Evolutionary conservation across 2,329 filamentous ascomycete genomes (phyloP), one percentile per base, ranked within the genome.

Genomic region (Pyrenochaeta sp.): DNA sequence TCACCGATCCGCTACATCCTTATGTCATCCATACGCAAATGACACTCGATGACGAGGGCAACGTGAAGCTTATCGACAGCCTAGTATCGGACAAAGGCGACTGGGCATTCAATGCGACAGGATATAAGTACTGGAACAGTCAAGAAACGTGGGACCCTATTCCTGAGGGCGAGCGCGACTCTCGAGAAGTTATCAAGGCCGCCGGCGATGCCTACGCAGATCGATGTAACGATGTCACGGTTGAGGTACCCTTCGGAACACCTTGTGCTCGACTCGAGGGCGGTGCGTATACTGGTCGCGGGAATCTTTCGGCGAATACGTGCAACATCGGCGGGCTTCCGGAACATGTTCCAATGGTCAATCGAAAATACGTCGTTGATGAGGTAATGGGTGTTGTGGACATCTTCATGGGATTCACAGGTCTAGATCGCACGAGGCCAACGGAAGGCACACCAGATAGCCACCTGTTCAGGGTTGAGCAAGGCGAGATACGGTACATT

Each of bases 61-160:
- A 65, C 28, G 63, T 63, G 0, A 54, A 44, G 15, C 39, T 66
- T 7, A 69, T 73, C 42, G 68, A 73, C 34, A 62, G 57, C 27
- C 53, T 72, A 10, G 67, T 72, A 1, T 71, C 71, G 0, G 67
- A 69, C 27, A 43, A 57, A 37, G 71, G 71, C 24, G 69, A 73
- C 49, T 73, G 71, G 69, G 58, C 67, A 1, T 72, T 73, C 61
- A 73, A 73, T 45, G 68, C 68, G 5, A 73, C 67, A 8, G 62
- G 61, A 25, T 61, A 59, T 22, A 47, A 63, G 12, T 48, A 66
- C 40, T 62, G 62, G 50, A 61, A 65, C 9, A 48, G 34, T 32
- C 53, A 44, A 6, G 71, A 73, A 28, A 54, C 48, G 25, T 72
- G 71, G 68, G 24, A 44, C 12, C 49, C 55, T 0, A 65, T 72